Percentiles rank a stretch among this genome's conserved stretches.
Conservation (phyloP, 805 yeast species). For the Geotrichum ghanense region DNA sequence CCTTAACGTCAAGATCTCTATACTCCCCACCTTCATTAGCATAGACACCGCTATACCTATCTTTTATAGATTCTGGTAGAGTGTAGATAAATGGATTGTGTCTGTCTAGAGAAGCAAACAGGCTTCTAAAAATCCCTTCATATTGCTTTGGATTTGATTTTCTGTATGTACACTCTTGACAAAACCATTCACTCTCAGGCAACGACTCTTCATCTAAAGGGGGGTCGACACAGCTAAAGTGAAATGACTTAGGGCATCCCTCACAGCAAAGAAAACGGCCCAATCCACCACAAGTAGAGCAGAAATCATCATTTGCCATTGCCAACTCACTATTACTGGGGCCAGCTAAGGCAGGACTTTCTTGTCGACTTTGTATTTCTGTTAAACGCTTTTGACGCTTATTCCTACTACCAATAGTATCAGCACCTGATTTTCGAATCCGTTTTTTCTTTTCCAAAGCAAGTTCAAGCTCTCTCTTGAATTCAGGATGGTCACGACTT, state of each 20-base stretch:
- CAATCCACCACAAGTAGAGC: slow-evolving; percentile 80
- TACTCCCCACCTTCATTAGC: slow-evolving; percentile 65
- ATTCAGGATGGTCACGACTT: slow-evolving; percentile 9
- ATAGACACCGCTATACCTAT: slow-evolving; percentile 59
- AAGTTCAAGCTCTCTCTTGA: slow-evolving; percentile 6
- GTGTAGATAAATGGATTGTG: slow-evolving; percentile 56
- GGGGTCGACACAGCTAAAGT: slow-evolving; percentile 83
- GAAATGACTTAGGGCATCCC: slow-evolving; percentile 84
- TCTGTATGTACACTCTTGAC: slow-evolving; percentile 58
- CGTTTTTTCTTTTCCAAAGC: slow-evolving; percentile 1
- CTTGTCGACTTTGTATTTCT: slow-evolving; percentile 19
- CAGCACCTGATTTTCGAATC: neutral
- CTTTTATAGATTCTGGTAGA: slow-evolving; percentile 59
- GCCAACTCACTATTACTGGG: slow-evolving; percentile 4
- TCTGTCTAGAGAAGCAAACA: slow-evolving; percentile 46
- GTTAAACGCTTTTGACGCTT: slow-evolving; percentile 30
- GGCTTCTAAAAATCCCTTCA: slow-evolving; percentile 37
- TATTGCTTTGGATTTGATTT: slow-evolving; percentile 19
- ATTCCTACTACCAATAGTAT: slow-evolving; percentile 13
- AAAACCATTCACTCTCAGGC: slow-evolving; percentile 88
- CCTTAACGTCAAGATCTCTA: slow-evolving; percentile 41
- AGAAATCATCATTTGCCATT: slow-evolving; percentile 69
- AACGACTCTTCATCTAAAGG: slow-evolving; percentile 63
- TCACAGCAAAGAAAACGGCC: slow-evolving; percentile 93
- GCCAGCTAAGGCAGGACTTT: slow-evolving; percentile 22